These are phyloP conservation scores for Babesia divergens DNA, from an alignment of 169 alveolate species.

Conservation along the genomic window DNA sequence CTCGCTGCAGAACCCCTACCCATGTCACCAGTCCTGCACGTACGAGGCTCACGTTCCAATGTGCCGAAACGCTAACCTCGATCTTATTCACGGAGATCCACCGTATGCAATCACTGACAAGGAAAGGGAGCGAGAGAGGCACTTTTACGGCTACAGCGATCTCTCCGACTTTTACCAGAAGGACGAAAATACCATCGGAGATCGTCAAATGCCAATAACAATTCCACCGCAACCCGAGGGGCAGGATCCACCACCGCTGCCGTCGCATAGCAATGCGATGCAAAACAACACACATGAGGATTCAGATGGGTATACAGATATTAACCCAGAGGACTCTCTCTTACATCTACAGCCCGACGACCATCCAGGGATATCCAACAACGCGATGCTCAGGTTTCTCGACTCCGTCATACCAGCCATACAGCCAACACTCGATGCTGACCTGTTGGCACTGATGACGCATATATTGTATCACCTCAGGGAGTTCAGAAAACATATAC, in stretches of 20 bases:
- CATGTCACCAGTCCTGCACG: constrained; percentile 3
- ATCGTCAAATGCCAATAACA: neutral
- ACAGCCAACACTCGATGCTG: constrained; percentile 70
- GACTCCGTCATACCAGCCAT: constrained; percentile 72
- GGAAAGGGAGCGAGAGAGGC: constrained; percentile 1
- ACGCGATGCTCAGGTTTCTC: constrained; percentile 36
- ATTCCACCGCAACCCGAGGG: neutral
- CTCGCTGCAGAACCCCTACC: neutral
- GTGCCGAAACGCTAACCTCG: neutral
- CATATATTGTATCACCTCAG: constrained; percentile 73
- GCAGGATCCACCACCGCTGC: constrained; percentile 3
- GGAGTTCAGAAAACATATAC: constrained; percentile 78
- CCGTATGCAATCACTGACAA: constrained; percentile 18
- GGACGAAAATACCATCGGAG: neutral
- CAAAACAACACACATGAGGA: constrained; percentile 1
- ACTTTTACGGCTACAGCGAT: neutral
- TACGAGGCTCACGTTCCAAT: constrained; percentile 1
- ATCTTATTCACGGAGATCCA: neutral
- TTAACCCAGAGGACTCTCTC: constrained; percentile 15
- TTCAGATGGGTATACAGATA: constrained; percentile 16
- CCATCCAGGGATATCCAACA: neutral
- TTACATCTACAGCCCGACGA: constrained; percentile 18
- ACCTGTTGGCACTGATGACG: constrained; percentile 69
- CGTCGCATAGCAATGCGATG: neutral
- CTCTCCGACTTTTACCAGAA: neutral